Base-by-base conservation (phyloP, 352 stramenopile genomes). In the Globisporangium polare region DNA sequence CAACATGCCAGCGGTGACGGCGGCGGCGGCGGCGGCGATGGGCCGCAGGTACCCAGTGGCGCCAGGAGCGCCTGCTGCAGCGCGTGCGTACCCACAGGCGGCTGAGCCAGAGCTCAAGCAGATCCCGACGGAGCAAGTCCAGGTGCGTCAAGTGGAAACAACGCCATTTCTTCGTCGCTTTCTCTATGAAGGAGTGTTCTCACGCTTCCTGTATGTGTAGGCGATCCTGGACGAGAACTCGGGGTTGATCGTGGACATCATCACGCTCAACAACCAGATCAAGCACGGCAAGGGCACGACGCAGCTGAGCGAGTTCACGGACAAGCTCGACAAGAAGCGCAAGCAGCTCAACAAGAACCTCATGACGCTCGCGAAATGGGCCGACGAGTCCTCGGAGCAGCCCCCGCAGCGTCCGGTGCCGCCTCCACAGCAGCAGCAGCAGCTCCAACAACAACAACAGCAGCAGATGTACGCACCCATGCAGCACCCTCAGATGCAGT, bases 281-380 rank as follows among this genome's bases (percentile, higher is more conserved):
- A 95, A 95, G 60, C 82, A 90, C 52, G 83, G 82, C 18, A 92
- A 92, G 45, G 86, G 86, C 13, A 92, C 80, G 29, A 63, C 72
- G 17, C 79, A 90, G 53, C 73, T 92, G 49, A 77, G 78, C 46
- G 83, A 93, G 41, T 83, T 92, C 66, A 89, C 80, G 45, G 83
- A 95, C 54, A 92, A 93, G 64, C 71, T 95, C 37, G 83, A 95
- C 68, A 93, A 93, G 76, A 95, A 95, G 69, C 80, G 86, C 60
- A 93, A 95, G 63, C 86, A 88, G 63, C 86, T 95, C 53, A 95
- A 95, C 73, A 89, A 88, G 68, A 95, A 95, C 71, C 75, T 95
- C 54, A 95, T 95, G 86, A 95, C 83, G 47, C 76, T 95, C 35
- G 86, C 86, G 46, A 95, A 95, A 63, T 95, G 86, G 86, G 86